These are phyloP conservation scores for Centrapalus pauciflorus DNA, from an alignment of 129 eudicot species.

Conservation along the genomic window DNA sequence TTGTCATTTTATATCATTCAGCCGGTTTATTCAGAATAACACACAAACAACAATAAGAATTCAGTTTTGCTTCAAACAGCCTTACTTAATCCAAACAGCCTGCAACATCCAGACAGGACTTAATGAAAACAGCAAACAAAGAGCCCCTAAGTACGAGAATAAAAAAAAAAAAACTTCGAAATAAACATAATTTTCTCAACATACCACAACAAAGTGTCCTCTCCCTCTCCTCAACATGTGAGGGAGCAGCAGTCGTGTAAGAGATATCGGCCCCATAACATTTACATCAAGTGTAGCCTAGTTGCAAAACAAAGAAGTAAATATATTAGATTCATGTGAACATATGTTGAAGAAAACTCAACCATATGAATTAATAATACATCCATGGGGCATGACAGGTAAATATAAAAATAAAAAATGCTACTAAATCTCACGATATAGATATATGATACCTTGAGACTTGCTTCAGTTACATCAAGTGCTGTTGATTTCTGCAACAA, in stretches of 20 bases:
- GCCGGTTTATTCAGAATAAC: too few species aligned
- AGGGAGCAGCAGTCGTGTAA: constrained; percentile 75
- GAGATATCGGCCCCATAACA: constrained; percentile 89
- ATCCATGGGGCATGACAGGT: background rate
- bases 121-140: background rate
- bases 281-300: constrained; percentile 84
- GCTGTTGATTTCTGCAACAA: constrained; percentile 76
- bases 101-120: background rate
- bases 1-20: too few species aligned
- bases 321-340: constrained; percentile 4
- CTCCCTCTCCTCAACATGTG: constrained; percentile 83
- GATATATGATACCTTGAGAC: constrained; percentile 64
- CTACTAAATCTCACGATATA: constrained; percentile 7
- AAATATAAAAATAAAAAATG: background rate
- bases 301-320: constrained; percentile 26
- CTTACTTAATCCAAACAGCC: background rate
- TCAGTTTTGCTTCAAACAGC: background rate
- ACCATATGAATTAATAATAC: background rate
- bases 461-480: constrained; percentile 73
- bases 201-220: constrained; percentile 99
- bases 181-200: background rate
- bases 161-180: background rate
- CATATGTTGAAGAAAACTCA: constrained; percentile 1
- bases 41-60: background rate
- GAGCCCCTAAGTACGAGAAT: background rate